Base-by-base conservation (phyloP, 2,329 filamentous ascomycete genomes). In the Emmonsiellopsis sp. region DNA sequence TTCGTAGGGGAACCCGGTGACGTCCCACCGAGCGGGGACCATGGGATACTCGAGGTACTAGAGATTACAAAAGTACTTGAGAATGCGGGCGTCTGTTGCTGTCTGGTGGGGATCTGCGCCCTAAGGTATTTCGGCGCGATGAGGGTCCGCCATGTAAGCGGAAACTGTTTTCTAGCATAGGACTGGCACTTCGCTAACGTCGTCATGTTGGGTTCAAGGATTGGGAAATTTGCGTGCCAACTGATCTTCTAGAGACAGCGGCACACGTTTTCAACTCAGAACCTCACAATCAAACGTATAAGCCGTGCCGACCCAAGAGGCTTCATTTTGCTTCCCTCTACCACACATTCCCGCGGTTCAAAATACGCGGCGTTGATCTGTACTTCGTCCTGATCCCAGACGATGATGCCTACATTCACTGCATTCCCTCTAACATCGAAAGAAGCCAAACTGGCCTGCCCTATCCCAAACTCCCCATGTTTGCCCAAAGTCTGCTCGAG, bases 401-500 rank as follows among this genome's bases (percentile, higher is more conserved):
- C 13, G 20, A 26, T 41, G 31, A 16, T 63, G 65, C 46, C 30
- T 46, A 59, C 26, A 31, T 61, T n/a, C 40, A 15, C 3, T 57
- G 50, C 30, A 31, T 20, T 8, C 52, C 54, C n/a, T 43, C 51
- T 34, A 61, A 59, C 26, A 54, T 62, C 38, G 57, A 60, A 44
- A 43, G 52, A 50, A 61, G 58, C 43, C 48, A 38, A 3, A 54
- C 20, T n/a, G 57, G 58, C 1, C 41, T 61, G 2, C 60, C 60
- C 7, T 62, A 62, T 31, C 57, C 60, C 7, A 57, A 49, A 11
- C 49, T 63, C 2, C 52, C 51, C 13, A 30, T 59, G 15, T 61
- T 54, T 41, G 54, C 54, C 8, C 60, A 62, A 52, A 64, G 62
- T 41, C 53, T 64, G 26, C 43, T 65, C 2, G 61, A 63, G 37